Base-by-base conservation (phyloP, 2,329 filamentous ascomycete genomes). In the Clonostachys solani region DNA sequence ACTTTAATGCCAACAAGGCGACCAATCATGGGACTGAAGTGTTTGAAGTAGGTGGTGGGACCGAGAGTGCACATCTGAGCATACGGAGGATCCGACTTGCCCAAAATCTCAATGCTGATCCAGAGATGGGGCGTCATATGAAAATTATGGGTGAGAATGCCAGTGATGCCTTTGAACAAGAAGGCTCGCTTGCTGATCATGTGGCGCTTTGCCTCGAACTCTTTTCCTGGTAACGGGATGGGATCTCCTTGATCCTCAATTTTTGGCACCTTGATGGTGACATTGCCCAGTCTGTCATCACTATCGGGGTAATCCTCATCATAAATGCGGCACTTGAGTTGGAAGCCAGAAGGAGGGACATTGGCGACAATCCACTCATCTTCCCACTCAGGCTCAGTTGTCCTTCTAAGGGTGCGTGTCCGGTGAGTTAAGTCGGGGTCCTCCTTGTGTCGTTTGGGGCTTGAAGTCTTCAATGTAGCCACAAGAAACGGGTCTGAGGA, bases 21-120 rank as follows among this genome's bases (percentile, higher is more conserved):
- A 4, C 92, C 92, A 51, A 96, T 89, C 73, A 96, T 80, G 5
- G 92, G 90, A 52, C 89, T 95, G 60, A 86, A 92, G 63, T 96
- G 92, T 56, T 88, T 88, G 53, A 87, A 85, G 81, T 84, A 96
- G 43, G 73, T 75, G 47, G 84, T 66, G 12, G 90, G 89, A 0
- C 87, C 91, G 33, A 94, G 56, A 0, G 92, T 96, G 65, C 91
- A 95, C 62, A 88, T 77, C 59, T 73, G 86, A 57, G 61, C 89
- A 74, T 68, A 83, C 60, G 69, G 88, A 62, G 64, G 83, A 60
- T 87, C 78, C 0, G 90, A 94, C 50, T 77, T 78, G 2, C 89
- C 91, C 13, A 96, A 66, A n/a, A 91, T 77, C 57, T 91, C 78
- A 18, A 91, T 81, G 59, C 87, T 92, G 49, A 96, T 60, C 47